A percentile compares a stretch with the other conserved stretches of the same genome.
Conservation (phyloP, 805 yeast species). For the Hanseniaspora mollemarum region DNA sequence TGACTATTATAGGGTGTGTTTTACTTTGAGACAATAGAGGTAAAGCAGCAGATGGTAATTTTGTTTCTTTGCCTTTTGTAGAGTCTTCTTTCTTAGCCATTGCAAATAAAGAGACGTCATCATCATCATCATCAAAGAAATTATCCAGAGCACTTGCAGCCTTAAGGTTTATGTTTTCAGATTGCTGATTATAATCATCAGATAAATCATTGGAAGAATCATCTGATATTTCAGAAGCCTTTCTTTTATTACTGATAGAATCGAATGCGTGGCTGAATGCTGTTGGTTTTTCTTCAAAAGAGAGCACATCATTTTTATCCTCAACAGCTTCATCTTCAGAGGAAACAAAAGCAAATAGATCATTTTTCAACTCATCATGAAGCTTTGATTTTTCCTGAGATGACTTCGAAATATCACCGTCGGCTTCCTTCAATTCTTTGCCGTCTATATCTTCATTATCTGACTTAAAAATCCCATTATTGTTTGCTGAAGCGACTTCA, state of each 20-base stretch:
- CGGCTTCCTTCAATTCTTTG: neutral
- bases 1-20: neutral
- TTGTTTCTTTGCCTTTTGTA: neutral
- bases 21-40: neutral
- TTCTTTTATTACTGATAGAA: neutral
- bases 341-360: constrained; percentile 8
- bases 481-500: no score
- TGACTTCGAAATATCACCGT: neutral
- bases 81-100: neutral
- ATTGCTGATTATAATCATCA: neutral
- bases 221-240: neutral
- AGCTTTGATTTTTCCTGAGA: neutral
- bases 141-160: neutral
- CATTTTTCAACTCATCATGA: constrained; percentile 2
- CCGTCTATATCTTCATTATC: no score
- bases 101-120: neutral
- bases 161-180: neutral
- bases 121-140: constrained; percentile 5
- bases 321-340: neutral
- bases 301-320: neutral
- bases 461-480: no score
- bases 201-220: neutral
- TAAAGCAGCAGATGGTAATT: neutral
- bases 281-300: no score
- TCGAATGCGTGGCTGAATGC: no score